These are phyloP conservation scores for Aspergillus sojae DNA, from an alignment of 2,329 filamentous ascomycete genomes.

Conservation along the genomic window DNA sequence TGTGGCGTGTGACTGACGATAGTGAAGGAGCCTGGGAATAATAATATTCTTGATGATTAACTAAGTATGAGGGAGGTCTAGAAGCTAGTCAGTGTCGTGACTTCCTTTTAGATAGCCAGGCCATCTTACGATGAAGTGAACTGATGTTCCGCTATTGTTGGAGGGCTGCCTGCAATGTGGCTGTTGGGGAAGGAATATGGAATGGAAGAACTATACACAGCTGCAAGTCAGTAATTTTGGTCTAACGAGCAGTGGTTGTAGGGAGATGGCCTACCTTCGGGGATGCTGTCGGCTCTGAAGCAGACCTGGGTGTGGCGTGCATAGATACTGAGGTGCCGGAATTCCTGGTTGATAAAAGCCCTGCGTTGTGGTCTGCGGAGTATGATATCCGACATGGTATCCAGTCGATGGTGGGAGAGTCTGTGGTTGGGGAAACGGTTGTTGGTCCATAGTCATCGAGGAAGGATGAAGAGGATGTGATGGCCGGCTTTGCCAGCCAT, in stretches of 20 bases:
- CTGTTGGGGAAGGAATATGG: constrained; percentile 24
- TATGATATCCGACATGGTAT: constrained; percentile 30
- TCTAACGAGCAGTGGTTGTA: not conserved
- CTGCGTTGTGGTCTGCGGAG: constrained; percentile 24
- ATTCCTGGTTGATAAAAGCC: constrained; percentile 25
- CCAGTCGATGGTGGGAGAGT: constrained; percentile 26
- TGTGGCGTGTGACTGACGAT: constrained; percentile 27
- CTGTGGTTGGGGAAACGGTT: constrained; percentile 29
- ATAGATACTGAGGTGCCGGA: constrained; percentile 24
- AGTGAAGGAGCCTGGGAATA: constrained; percentile 33
- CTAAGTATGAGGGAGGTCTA: constrained; percentile 37
- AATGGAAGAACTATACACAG: constrained; percentile 21
- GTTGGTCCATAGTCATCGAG: constrained; percentile 30
- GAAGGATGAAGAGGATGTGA: constrained; percentile 32
- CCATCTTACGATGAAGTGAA: constrained; percentile 28
- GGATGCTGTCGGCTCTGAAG: constrained; percentile 21
- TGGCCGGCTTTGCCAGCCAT: constrained; percentile 34
- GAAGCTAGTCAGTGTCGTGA: constrained; percentile 12
- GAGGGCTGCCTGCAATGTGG: constrained; percentile 22
- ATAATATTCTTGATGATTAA: constrained; percentile 39
- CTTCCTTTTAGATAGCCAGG: not conserved
- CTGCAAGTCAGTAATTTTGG: constrained; percentile 4
- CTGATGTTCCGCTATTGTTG: constrained; percentile 25
- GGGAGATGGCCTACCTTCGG: constrained; percentile 22
- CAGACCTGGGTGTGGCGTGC: constrained; percentile 12